Base-by-base conservation (phyloP, 305 asterid genomes). In the Nicotiana rustica region DNA sequence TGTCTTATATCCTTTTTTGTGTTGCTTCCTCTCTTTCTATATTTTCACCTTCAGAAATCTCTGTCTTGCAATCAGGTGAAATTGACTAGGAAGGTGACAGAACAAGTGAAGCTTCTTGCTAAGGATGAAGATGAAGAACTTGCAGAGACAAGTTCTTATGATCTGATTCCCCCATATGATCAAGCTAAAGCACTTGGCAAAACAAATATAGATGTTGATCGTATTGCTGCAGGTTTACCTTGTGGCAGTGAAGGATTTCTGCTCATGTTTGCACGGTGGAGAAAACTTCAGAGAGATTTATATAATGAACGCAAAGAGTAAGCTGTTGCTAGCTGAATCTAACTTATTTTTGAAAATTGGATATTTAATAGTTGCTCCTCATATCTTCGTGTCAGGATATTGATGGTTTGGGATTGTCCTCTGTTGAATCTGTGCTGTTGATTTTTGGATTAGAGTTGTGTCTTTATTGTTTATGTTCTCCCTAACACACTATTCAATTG, bases 191-290 rank as follows among this genome's bases (percentile, higher is more conserved):
- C 98, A 83, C 98, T 93, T 68, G 98, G 98, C 84, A 93, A 92
- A 89, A 93, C 98, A 47, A 93, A 92, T 57, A 92, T 93, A 73
- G 98, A 93, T 84, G 92, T 92, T 66, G 97, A 93, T 82, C 97
- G 98, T 18, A 93, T 93, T 82, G 93, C 98, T 69, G 94, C 98
- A 66, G 98, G 98, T 29, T 85, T 93, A 87, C 98, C 98, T 68
- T 93, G 98, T 82, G 98, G 97, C 19, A 90, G 92, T 78, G 98
- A 93, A 84, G 98, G 98, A 49, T 93, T 92, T 79, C 94, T 93
- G 85, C 97, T 93, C 86, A 92, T 93, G 98, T 91, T 89, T 88
- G 97, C 97, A 85, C 93, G 98, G 19, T 93, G 98, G 98, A 90
- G 92, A 87, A 93, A 93, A 83, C 98, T 93, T 38, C 92, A 90